Conservation (phyloP, 345 rosid genomes). For the Gossypium bickii region DNA sequence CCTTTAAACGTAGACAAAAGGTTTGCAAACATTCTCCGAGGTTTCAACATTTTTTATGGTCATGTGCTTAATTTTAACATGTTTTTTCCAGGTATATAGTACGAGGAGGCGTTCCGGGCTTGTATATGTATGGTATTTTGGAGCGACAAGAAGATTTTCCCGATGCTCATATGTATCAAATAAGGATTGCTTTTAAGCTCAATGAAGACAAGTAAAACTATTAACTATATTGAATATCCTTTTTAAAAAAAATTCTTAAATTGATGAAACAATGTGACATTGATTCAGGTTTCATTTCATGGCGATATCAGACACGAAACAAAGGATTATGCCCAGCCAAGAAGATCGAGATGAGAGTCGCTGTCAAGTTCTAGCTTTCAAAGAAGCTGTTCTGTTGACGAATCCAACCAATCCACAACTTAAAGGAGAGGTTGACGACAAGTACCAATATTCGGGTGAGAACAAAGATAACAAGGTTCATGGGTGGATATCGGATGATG, state of each 20-base stretch:
- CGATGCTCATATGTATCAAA: slow-evolving; percentile 82
- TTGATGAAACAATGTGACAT: not conserved
- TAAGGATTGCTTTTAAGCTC: slow-evolving; percentile 78
- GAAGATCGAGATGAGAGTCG: slow-evolving; percentile 36
- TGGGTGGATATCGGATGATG: slow-evolving; percentile 58
- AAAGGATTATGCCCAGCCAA: slow-evolving; percentile 62
- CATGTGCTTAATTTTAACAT: not conserved
- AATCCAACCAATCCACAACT: slow-evolving; percentile 45
- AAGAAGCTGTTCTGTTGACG: slow-evolving; percentile 86
- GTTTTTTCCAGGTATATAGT: slow-evolving; percentile 51
- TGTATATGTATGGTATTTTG: slow-evolving; percentile 63
- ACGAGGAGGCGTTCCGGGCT: slow-evolving; percentile 58
- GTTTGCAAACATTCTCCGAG: slow-evolving; percentile 21
- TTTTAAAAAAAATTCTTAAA: too few species aligned
- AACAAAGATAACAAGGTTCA: slow-evolving; percentile 55
- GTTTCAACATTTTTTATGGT: not conserved
- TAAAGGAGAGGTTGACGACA: slow-evolving; percentile 92
- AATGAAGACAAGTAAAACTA: slow-evolving; percentile 42
- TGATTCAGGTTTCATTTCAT: slow-evolving; percentile 63
- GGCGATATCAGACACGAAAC: slow-evolving; percentile 70
- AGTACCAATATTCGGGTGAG: slow-evolving; percentile 69
- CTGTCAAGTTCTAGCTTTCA: slow-evolving; percentile 50
- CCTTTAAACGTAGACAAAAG: slow-evolving; percentile 89
- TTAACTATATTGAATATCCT: not conserved
- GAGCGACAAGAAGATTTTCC: slow-evolving; percentile 80